Base-by-base conservation (phyloP, 148 eudicot species). In the Cornus kousa region DNA sequence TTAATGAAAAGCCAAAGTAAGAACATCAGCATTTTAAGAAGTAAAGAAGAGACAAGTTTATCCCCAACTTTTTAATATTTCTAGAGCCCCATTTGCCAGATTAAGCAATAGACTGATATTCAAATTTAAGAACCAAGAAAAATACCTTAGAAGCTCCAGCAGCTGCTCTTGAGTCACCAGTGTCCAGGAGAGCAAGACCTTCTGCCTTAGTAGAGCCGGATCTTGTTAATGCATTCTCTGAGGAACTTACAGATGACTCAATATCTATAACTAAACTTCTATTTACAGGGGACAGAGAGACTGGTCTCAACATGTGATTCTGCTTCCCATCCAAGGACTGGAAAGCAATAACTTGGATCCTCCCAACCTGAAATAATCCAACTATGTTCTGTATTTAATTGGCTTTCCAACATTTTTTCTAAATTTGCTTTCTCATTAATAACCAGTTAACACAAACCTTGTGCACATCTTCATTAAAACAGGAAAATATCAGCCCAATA, bases 291-390 rank as follows among this genome's bases (percentile, higher is more conserved):
- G 94, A 79, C 37, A 92, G 62, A 79, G 97, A 81, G 32, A 89
- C 68, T 57, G 98, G 92, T 83, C 74, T 89, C 35, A 86, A 59
- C 64, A 73, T 72, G 68, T 88, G 91, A 76, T 74, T 87, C 78
- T 92, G 97, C 87, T 87, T 89, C 70, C 99, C 99, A 80, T 92
- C 98, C 86, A 87, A 80, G 78, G 99, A 97, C 80, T 97, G 99
- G 82, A 97, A 97, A 70, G 99, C 99, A 84, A 90, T 92, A 53
- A 94, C 99, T 88, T 97, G 99, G 76, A 97, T 92, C 86, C 94
- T 89, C 79, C 99, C 99, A 53, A 89, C 98, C 99, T 97, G 83
- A 23, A 71, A 78, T 62, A 37, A 7, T 78, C 60, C 31, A 59
- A 32, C 50, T 4, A 59, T 53, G 50, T 67, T 31, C 32, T 19